Base-by-base conservation (phyloP, 441 rosid genomes). In the Manihot esculenta region DNA sequence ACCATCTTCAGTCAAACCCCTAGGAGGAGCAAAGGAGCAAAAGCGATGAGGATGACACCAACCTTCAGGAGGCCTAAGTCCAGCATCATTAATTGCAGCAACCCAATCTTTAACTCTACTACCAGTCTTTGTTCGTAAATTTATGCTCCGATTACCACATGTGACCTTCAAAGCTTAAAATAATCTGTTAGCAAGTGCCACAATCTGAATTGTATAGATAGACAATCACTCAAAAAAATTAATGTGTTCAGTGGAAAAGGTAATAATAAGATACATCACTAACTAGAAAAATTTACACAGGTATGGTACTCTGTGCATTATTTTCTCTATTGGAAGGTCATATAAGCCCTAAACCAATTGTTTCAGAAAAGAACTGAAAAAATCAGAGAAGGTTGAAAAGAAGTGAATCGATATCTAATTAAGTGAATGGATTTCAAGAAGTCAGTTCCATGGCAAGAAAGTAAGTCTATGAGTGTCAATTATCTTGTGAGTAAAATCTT, bases 41-140 rank as follows among this genome's bases (percentile, higher is more conserved):
- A 93, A 96, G 57, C 98, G 96, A 87, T 96, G 99, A 75, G 98
- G 98, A 78, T 96, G 95, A 72, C 99, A 96, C 99, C 99, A 96
- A 63, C 99, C 99, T 87, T 96, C 99, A 45, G 96, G 97, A 71
- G 98, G 98, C 81, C 91, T 81, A 71, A 93, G 97, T 60, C 96
- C 98, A 75, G 97, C 98, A 84, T 96, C 99, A 78, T 96, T 96
- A 50, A 96, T 85, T 73, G 89, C 90, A 77, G 89, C 89, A 81
- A 93, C 98, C 98, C 99, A 96, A 75, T 93, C 98, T 85, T 85
- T 96, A 74, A 86, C 94, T 84, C 90, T 96, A 64, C 85, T 86
- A 89, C 86, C 75, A 80, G 77, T 85, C 78, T 85, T 91, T 58
- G 85, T 81, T 81, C 99, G 86, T 82, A 96, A 73, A 73, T 86